Conservation (phyloP, 768 basidiomycete genomes). For the Lentinula sp. region DNA sequence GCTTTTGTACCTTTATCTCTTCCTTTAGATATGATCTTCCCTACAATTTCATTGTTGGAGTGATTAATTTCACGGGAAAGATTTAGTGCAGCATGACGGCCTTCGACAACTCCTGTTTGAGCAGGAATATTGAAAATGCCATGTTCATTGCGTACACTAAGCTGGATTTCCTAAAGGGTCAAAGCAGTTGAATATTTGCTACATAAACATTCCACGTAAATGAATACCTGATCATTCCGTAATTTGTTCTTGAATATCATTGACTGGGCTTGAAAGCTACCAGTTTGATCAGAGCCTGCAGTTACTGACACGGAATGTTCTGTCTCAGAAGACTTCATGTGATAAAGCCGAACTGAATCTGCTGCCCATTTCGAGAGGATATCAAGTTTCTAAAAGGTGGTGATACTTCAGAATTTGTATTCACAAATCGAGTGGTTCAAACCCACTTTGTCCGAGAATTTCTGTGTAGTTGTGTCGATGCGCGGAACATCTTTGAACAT, state of each 20-base stretch:
- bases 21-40: conserved; percentile 42
- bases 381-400: conserved; percentile 24
- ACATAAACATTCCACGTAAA: background rate
- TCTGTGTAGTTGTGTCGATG: conserved; percentile 33
- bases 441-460: conserved; percentile 27
- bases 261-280: conserved; percentile 24
- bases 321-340: conserved; percentile 36
- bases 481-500: conserved; percentile 33
- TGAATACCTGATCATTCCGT: conserved; percentile 31
- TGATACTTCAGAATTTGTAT: background rate
- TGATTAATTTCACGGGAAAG: background rate
- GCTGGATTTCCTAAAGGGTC: conserved; percentile 19
- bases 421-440: background rate
- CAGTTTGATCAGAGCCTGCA: conserved; percentile 15
- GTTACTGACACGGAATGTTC: conserved; percentile 40
- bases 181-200: background rate
- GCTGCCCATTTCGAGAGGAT: conserved; percentile 40
- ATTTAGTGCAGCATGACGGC: conserved; percentile 21
- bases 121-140: conserved; percentile 37
- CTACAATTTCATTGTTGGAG: conserved; percentile 13
- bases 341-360: conserved; percentile 39
- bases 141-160: conserved; percentile 18
- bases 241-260: conserved; percentile 29
- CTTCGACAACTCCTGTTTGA: conserved; percentile 34
- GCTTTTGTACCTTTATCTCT: conserved; percentile 53